phyloP scores from a whole-genome alignment of 1,139 yeast species.

The Zygosaccharomyces sapae region DNA sequence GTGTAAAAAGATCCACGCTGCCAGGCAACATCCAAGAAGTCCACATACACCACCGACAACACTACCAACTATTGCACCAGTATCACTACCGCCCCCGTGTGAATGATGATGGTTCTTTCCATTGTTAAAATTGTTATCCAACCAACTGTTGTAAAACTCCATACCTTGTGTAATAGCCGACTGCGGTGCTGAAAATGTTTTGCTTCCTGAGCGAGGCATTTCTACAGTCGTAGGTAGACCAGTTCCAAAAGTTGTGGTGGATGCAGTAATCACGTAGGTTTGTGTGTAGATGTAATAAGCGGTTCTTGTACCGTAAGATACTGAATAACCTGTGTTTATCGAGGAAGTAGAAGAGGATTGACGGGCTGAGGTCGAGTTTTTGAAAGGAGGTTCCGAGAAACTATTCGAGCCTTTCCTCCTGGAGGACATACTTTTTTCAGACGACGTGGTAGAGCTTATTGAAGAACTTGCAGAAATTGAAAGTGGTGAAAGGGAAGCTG shows the following conservation, averaged over 20 bases:
- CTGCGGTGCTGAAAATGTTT: slow-evolving; percentile 27
- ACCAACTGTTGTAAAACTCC: slow-evolving; percentile 28
- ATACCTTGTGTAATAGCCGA: slow-evolving; percentile 37
- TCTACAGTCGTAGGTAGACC: slow-evolving; percentile 34
- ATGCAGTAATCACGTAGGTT: slow-evolving; percentile 41
- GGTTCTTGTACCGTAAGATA: slow-evolving; percentile 19
- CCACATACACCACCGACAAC: slow-evolving; percentile 32
- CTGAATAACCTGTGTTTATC: slow-evolving; percentile 7
- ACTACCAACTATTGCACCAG: slow-evolving; percentile 27
- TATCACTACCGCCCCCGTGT: slow-evolving; percentile 6
- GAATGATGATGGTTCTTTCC: slow-evolving; percentile 8
- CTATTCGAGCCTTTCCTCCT: neutral
- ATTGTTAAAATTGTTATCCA: slow-evolving; percentile 15
- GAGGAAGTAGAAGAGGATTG: slow-evolving; percentile 7
- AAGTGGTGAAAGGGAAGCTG: neutral
- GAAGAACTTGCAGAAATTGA: neutral
- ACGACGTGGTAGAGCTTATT: neutral
- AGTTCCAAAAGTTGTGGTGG: slow-evolving; percentile 40
- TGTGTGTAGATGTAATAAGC: slow-evolving; percentile 38
- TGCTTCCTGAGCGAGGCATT: slow-evolving; percentile 23
- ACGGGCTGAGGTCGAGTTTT: neutral
- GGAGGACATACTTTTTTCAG: neutral
- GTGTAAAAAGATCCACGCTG: slow-evolving; percentile 18
- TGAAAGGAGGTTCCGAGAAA: neutral
- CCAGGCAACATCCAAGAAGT: slow-evolving; percentile 14